phyloP scores from a whole-genome alignment of 768 basidiomycete genomes.

The Clavulina sp. region DNA sequence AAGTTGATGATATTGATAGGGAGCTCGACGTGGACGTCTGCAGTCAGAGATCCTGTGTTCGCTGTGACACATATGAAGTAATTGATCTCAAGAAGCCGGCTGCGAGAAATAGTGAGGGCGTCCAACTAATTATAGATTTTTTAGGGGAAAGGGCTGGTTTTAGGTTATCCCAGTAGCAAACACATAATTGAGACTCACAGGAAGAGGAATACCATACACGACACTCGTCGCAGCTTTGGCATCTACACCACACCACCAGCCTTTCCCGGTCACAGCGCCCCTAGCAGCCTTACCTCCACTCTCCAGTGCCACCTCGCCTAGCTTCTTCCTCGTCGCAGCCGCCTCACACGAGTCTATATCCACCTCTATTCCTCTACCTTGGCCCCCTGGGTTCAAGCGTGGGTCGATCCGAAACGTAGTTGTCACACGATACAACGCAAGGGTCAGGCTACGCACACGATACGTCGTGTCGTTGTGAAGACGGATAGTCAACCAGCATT shows the following conservation, averaged over 20 bases:
- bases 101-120: conserved; percentile 47
- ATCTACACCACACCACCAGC: conserved; percentile 77
- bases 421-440: conserved; percentile 47
- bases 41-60: conserved; percentile 36
- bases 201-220: conserved; percentile 50
- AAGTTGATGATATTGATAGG: conserved; percentile 70
- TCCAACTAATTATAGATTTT: conserved; percentile 33
- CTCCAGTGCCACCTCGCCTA: conserved; percentile 48
- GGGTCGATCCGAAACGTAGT: conserved; percentile 44
- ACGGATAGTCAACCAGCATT: conserved; percentile 44
- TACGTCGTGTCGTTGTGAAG: conserved; percentile 54
- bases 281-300: conserved; percentile 43
- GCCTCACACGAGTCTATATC: conserved; percentile 50
- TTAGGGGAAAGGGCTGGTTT: conserved; percentile 1
- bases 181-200: conserved; percentile 32
- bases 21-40: conserved; percentile 50
- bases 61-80: conserved; percentile 52
- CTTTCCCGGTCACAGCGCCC: conserved; percentile 62
- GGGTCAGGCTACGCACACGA: conserved; percentile 41
- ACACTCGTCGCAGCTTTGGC: conserved; percentile 45
- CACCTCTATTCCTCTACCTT: not conserved
- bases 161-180: no score
- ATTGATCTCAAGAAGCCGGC: conserved; percentile 56
- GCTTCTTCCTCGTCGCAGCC: conserved; percentile 39
- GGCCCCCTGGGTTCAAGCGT: conserved; percentile 17